phyloP scores from a whole-genome alignment of 2,329 filamentous ascomycete genomes.

The Escovopsis sp. region DNA sequence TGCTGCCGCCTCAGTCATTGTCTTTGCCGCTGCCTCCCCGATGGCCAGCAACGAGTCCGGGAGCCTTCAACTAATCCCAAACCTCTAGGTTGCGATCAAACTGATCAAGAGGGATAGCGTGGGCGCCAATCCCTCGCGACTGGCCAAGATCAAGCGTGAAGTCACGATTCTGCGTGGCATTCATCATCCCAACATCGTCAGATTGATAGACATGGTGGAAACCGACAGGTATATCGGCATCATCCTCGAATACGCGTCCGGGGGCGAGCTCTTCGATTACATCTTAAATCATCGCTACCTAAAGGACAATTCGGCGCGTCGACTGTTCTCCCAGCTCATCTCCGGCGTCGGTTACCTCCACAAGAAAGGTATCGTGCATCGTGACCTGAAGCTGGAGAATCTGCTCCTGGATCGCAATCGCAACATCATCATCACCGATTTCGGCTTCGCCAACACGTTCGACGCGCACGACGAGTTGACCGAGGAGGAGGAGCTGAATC shows the following conservation, averaged over 20 bases:
- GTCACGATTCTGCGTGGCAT: conserved; percentile 80
- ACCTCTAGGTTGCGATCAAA: conserved; percentile 79
- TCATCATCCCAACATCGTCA: conserved; percentile 92
- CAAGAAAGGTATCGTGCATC: conserved; percentile 96
- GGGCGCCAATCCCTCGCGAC: conserved; percentile 71
- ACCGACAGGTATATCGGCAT: conserved; percentile 96
- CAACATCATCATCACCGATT: conserved; percentile 99
- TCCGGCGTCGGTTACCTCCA: conserved; percentile 95
- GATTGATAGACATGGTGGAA: conserved; percentile 95
- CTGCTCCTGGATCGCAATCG: conserved; percentile 86
- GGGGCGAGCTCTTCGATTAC: conserved; percentile 95
- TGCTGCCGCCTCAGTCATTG: too few relatives aligned
- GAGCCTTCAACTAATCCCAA: conserved; percentile 6
- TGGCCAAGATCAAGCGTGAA: conserved; percentile 95
- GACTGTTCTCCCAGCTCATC: conserved; percentile 87
- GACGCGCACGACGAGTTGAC: conserved; percentile 74
- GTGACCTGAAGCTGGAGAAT: conserved; percentile 94
- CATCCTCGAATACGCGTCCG: conserved; percentile 94
- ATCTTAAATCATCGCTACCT: conserved; percentile 94
- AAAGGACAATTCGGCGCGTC: conserved; percentile 80
- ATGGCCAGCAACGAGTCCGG: neutral
- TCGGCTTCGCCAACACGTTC: conserved; percentile 97
- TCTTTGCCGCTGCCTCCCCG: too few relatives aligned
- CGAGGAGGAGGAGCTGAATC: conserved; percentile 78
- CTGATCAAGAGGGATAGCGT: conserved; percentile 86